A percentile compares a stretch with the other conserved stretches of the same genome.
Evolutionary conservation across 305 asterid species (phyloP).

Genomic region (Striga hermonthica): DNA sequence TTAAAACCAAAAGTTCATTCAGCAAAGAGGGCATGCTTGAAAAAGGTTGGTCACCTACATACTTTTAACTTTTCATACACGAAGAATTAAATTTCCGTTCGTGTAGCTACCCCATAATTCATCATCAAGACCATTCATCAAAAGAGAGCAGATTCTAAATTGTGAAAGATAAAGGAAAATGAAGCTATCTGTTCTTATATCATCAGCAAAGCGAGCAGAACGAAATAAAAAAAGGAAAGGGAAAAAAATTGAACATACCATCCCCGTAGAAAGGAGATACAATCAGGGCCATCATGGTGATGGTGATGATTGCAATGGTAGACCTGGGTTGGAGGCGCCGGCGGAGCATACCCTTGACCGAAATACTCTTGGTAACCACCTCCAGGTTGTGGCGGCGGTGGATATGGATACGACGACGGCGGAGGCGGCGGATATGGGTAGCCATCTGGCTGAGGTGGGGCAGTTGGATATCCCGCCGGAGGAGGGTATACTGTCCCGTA

Average conservation of each 20-base stretch:
- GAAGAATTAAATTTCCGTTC: no score
- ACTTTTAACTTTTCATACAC: no score
- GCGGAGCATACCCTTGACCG: slow-evolving; percentile 42
- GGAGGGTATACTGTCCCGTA: slow-evolving; percentile 56
- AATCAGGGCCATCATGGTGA: slow-evolving; percentile 36
- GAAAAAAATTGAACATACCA: slow-evolving; percentile 40
- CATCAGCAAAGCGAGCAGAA: not conserved
- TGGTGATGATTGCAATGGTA: slow-evolving; percentile 41
- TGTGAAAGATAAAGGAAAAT: no score
- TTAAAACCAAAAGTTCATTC: no score
- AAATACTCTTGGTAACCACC: slow-evolving; percentile 56
- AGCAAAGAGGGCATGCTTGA: no score
- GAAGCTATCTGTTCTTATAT: no score
- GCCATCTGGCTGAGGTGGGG: slow-evolving; percentile 42
- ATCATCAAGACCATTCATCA: no score
- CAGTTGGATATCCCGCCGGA: slow-evolving; percentile 43
- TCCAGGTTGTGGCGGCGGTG: slow-evolving; percentile 36
- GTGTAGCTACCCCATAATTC: no score
- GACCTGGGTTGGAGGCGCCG: slow-evolving; percentile 36
- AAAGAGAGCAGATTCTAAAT: no score
- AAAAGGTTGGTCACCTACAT: no score
- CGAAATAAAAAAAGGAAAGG: not conserved
- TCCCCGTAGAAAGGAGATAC: slow-evolving; percentile 47
- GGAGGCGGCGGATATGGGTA: slow-evolving; percentile 46
- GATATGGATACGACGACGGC: slow-evolving; percentile 41